These are phyloP conservation scores for Akebia trifoliata DNA, from an alignment of 164 flowering plant genomes.

Conservation along the genomic window DNA sequence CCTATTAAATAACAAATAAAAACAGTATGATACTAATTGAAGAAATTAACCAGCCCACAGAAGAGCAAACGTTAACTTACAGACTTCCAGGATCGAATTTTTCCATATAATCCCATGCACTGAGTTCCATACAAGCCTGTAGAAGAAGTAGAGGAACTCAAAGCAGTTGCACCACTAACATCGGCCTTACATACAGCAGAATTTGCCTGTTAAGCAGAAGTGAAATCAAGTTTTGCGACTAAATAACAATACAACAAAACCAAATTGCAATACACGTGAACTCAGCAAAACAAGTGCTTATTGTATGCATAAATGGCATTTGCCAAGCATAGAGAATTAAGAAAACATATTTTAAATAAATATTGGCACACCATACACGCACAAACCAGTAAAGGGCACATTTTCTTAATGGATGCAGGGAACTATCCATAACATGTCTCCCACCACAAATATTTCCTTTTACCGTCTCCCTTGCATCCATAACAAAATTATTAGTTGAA, in stretches of 20 bases:
- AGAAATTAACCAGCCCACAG: not conserved
- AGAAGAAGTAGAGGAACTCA: slow-evolving; percentile 62
- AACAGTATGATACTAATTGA: slow-evolving; percentile 1
- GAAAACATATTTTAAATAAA: too few species aligned
- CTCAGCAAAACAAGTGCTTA: too few species aligned
- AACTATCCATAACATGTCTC: too few species aligned
- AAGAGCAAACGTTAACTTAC: slow-evolving; percentile 44
- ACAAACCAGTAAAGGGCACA: too few species aligned
- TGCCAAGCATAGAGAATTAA: too few species aligned
- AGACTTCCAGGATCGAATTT: slow-evolving; percentile 92
- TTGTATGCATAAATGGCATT: too few species aligned
- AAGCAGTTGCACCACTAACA: slow-evolving; percentile 76
- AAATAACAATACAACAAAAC: not conserved
- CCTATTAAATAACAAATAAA: slow-evolving; percentile 35
- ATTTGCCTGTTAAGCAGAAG: slow-evolving; percentile 56
- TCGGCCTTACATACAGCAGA: slow-evolving; percentile 87
- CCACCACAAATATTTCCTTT: too few species aligned
- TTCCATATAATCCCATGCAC: slow-evolving; percentile 75
- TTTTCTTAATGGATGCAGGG: too few species aligned
- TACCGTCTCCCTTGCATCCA: too few species aligned
- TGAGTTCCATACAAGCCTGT: slow-evolving; percentile 84
- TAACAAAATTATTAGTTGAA: too few species aligned
- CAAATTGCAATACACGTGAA: too few species aligned
- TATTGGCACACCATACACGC: too few species aligned
- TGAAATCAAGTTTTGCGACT: not conserved